These are phyloP conservation scores for Castanea sativa DNA, from an alignment of 306 rosid species.

Conservation along the genomic window DNA sequence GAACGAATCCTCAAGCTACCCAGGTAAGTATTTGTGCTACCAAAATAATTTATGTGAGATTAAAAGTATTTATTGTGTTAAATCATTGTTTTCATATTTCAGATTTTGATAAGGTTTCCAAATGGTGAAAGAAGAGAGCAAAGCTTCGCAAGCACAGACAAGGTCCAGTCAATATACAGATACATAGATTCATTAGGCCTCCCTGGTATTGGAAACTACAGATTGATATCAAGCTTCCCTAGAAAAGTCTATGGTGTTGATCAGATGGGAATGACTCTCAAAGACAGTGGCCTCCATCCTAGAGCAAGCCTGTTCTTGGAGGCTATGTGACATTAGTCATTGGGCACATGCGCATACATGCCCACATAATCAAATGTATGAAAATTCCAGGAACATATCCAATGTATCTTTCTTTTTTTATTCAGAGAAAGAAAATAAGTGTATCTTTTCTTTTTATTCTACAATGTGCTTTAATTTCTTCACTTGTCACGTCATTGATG, in stretches of 20 bases:
- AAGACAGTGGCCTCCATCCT: conserved; percentile 74
- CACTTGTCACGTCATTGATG: background rate
- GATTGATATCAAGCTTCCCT: conserved; percentile 77
- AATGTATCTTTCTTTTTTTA: background rate
- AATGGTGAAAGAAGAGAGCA: conserved; percentile 84
- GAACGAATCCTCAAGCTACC: conserved; percentile 43
- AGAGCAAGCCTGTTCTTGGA: conserved; percentile 74
- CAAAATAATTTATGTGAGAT: background rate
- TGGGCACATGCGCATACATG: background rate
- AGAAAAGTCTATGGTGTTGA: conserved; percentile 61
- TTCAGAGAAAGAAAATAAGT: no score
- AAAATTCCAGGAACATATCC: background rate
- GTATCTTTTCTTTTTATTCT: no score
- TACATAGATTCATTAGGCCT: conserved; percentile 63
- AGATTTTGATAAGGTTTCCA: conserved; percentile 79
- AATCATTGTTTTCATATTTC: conserved; percentile 3
- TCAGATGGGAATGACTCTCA: conserved; percentile 68
- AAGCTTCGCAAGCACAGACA: conserved; percentile 58
- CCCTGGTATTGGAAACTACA: conserved; percentile 52
- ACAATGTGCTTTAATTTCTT: background rate
- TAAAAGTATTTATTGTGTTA: background rate
- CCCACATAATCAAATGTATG: no score
- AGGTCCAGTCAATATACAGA: conserved; percentile 60
- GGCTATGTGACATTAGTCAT: conserved; percentile 22
- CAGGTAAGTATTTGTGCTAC: conserved; percentile 35